Evolutionary conservation across 2,329 filamentous ascomycete genomes (phyloP), one percentile per base, ranked within the genome.

Genomic region (Nothomitra cinnamomea): DNA sequence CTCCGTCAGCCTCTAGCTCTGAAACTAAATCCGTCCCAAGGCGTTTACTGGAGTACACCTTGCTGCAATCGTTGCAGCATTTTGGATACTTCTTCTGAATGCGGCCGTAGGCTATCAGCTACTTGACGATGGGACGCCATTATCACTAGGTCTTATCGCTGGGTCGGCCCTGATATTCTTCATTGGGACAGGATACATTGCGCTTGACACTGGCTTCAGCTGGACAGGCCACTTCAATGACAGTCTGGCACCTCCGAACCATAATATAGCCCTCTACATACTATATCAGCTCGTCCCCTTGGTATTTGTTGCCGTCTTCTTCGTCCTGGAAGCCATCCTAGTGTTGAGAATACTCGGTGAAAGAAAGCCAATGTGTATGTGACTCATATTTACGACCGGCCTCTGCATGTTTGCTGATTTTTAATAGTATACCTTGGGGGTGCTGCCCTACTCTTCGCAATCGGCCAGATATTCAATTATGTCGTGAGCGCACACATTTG

Each of bases 381-480:
- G n/a, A 25, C 35, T 10, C 45, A 6, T 2, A 49, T 3, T 50
- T 38, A 21, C 41, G 41, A 21, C 8, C 12, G 17, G 13, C 15
- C 24, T 6, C 13, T n/a, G 13, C 22, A 7, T 24, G 4, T 42
- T 3, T 21, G 52, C 32, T 53, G 21, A 53, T 43, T n/a, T 28
- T 22, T 40, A 43, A 13, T 56, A 79, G 76, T 92, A 56, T 95
- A 92, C 65, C 78, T 96, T 19, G 68, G 73, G 1, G 75, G 71
- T 1, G 88, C 90, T 0, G 82, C 76, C 1, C 61, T 96, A 1
- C 74, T 95, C 15, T 98, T 98, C 65, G 88, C 87, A 24, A 77
- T 94, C 55, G 90, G 88, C 17, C 92, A 98, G 65, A 78, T 98
- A 58, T 98, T 98, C 77, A 87, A 95, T 70, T 98, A 95, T 66